Base-by-base conservation (phyloP, 441 rosid species). In the Eruca vesicaria region DNA sequence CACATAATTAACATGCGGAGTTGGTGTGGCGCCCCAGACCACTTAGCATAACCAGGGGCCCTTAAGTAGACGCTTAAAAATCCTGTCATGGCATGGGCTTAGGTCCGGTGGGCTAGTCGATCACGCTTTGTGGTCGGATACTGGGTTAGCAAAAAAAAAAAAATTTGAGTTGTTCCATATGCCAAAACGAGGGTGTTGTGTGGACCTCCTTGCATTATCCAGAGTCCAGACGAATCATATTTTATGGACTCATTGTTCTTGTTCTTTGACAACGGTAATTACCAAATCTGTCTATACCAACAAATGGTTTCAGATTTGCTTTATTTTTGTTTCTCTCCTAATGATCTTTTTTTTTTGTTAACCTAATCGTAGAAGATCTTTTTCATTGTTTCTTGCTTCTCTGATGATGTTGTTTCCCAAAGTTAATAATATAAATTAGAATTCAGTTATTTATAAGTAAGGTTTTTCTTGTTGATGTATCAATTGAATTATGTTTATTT, bases 331-430 rank as follows among this genome's bases (percentile, higher is more conserved):
- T 52, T 7, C 41, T 35, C 20, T 18, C 62, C 5, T 8, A 48
- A 32, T 32, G n/a, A n/a, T n/a, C n/a, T n/a, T n/a, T n/a, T n/a
- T n/a, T 31, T 61, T 63, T 26, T 4, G 2, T 26, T 1, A 2
- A 72, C 69, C 75, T 62, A 72, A 50, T 72, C 20, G 9, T 33
- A 32, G 38, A 63, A 35, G 69, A 23, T 52, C 0, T 63, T 69
- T 26, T 72, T 41, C 45, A 63, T 63, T 63, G 52, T 21, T 12
- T 19, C 10, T 5, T 50, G 38, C 38, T 33, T 33, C 0, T 9
- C 38, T 33, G 38, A 12, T 38, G 45, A 38, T 38, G 15, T 38
- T 38, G 45, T 38, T 38, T 11, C 15, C 45, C 6, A 2, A 38
- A 38, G 45, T 4, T 38, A 4, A 38, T 15, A n/a, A 38, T 38